Evolutionary conservation across 306 rosid species (phyloP), one percentile per base, ranked within the genome.

Genomic region (Nissolia schottii): DNA sequence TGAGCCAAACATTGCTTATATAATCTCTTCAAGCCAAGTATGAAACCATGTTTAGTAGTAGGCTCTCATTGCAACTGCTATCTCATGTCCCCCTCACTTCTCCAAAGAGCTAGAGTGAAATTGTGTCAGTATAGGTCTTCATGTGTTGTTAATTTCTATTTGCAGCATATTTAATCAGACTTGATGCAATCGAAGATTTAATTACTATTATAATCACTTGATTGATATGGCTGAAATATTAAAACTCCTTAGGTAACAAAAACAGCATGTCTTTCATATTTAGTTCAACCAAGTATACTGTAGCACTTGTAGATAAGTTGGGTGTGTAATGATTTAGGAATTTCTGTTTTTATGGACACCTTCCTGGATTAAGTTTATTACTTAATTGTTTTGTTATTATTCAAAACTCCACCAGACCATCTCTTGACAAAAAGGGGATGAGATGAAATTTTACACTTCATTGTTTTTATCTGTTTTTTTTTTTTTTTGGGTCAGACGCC

Each of bases 401-500:
- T 31, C 57, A 24, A 29, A 24, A 0, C 37, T 61, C 58, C 43
- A 16, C 19, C 41, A 19, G 24, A 31, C 57, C 28, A 15, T 37
- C 62, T 40, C 19, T 61, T 54, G 45, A 35, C 24, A 28, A 5
- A 49, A 54, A 28, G 25, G 45, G 22, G 48, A 2, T 6, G 28
- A 25, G 54, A 37, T 31, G 72, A 32, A 38, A 16, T 20, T 50
- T 6, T 46, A 28, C 7, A 8, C 46, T 62, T 28, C 1, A 5
- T 15, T n/a, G n/a, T n/a, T n/a, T 70, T 57, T 48, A 12, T 53
- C 1, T 19, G 34, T 71, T 60, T 53, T 8, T 59, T 69, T 75
- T 73, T 67, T 71, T 67, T 72, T 72, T n/a, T n/a, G n/a, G n/a
- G 24, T 51, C 77, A 94, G 99, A 11, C 77, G 59, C 89, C 93